A percentile compares a stretch with the other conserved stretches of the same genome.
Evolutionary conservation across 495 filamentous ascomycete genomes (phyloP).

Genomic region (Trichoderma parareesei): DNA sequence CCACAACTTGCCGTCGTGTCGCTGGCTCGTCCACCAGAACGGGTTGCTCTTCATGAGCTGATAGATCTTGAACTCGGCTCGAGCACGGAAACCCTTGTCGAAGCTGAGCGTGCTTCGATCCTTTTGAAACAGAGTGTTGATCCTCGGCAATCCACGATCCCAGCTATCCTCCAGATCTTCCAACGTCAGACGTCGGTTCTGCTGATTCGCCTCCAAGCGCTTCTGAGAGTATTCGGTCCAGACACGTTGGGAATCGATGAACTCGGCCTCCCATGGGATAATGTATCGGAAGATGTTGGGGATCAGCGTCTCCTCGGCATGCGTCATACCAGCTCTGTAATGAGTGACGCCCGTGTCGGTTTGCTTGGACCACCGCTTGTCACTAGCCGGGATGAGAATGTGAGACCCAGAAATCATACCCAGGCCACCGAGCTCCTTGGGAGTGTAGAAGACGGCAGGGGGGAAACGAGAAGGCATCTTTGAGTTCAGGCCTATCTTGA

Average conservation of each 20-base stretch:
- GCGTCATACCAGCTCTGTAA: conserved; percentile 96
- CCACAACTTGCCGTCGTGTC: conserved; percentile 98
- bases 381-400: conserved; percentile 94
- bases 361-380: conserved; percentile 97
- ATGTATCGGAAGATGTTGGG: conserved; percentile 99
- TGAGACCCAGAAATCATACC: conserved; percentile 99
- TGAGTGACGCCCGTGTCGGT: conserved; percentile 97
- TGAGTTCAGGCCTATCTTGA: conserved; percentile 98
- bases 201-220: conserved; percentile 91
- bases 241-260: conserved; percentile 96
- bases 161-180: conserved; percentile 98
- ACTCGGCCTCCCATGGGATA: conserved; percentile 98
- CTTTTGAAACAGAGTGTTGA: conserved; percentile 99
- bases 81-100: conserved; percentile 95
- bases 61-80: conserved; percentile 97
- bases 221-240: conserved; percentile 99
- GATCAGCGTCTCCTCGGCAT: conserved; percentile 95
- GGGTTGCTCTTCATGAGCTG: conserved; percentile 99
- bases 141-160: conserved; percentile 96
- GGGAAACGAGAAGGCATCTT: conserved; percentile 99
- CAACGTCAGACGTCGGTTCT: conserved; percentile 88
- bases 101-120: conserved; percentile 96
- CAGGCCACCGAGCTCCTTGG: conserved; percentile 94
- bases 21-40: conserved; percentile 98
- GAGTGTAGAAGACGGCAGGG: conserved; percentile 97